Conservation (phyloP, 768 basidiomycete genomes). For the Russula foetens region DNA sequence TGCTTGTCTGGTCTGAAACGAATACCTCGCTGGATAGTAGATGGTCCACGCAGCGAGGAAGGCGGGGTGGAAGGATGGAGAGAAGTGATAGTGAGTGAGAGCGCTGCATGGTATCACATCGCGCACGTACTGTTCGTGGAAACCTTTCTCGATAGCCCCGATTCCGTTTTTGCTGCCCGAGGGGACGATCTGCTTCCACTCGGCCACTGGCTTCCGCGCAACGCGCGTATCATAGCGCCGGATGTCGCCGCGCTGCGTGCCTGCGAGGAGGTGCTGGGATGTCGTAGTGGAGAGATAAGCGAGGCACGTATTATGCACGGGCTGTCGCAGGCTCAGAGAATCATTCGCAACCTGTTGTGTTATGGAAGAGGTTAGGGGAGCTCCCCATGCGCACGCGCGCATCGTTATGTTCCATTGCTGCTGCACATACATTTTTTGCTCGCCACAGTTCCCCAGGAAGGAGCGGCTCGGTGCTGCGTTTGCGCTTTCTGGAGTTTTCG, state of each 20-base stretch:
- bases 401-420: not conserved
- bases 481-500: constrained; percentile 43
- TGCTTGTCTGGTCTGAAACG: constrained; percentile 55
- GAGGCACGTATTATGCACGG: constrained; percentile 66
- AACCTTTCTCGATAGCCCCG: constrained; percentile 47
- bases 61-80: too few species aligned
- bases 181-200: constrained; percentile 50
- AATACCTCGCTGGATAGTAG: constrained; percentile 54
- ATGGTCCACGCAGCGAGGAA: not conserved
- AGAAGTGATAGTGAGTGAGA: too few species aligned
- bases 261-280: constrained; percentile 51
- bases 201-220: constrained; percentile 55
- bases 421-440: constrained; percentile 61
- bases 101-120: constrained; percentile 25
- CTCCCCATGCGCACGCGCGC: too few species aligned
- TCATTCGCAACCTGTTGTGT: constrained; percentile 59
- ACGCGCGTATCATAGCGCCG: constrained; percentile 72
- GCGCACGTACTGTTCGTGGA: constrained; percentile 47
- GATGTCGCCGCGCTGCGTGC: constrained; percentile 66
- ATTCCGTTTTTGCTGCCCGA: constrained; percentile 47
- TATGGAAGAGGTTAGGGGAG: too few species aligned
- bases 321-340: constrained; percentile 63
- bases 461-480: constrained; percentile 47
- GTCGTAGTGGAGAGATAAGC: constrained; percentile 41
- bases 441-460: constrained; percentile 70